Evolutionary conservation across 2,329 filamentous ascomycete genomes (phyloP).

Genomic region (Ilyonectria sp.): DNA sequence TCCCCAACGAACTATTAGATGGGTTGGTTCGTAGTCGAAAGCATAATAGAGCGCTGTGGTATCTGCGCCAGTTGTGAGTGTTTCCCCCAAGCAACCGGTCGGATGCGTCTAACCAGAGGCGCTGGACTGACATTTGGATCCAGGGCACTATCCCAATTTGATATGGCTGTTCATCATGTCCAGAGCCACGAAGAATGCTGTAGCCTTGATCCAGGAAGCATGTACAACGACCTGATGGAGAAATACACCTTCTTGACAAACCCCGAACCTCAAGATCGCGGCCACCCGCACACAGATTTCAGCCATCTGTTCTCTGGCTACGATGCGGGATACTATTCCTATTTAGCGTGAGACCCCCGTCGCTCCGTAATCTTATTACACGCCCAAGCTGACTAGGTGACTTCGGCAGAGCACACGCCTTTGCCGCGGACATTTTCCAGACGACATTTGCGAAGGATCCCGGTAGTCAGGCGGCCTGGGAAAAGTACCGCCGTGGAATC

Average conservation of each 20-base stretch:
- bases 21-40: background rate
- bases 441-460: constrained; percentile 41
- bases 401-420: constrained; percentile 37
- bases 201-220: background rate
- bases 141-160: background rate
- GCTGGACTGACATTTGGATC: background rate
- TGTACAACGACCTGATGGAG: constrained; percentile 1
- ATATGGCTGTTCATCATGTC: background rate
- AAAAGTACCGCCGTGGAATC: constrained; percentile 38
- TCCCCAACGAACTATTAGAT: background rate
- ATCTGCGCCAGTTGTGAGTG: background rate
- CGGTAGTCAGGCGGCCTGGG: constrained; percentile 38
- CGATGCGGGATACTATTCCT: constrained; percentile 49
- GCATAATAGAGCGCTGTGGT: background rate
- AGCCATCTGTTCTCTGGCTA: constrained; percentile 44
- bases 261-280: constrained; percentile 8
- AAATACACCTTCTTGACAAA: background rate
- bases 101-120: background rate
- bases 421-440: constrained; percentile 47
- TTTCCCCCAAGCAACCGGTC: background rate
- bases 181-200: background rate
- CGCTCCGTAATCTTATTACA: no score
- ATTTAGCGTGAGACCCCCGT: constrained; percentile 20
- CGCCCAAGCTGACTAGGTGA: background rate
- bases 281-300: constrained; percentile 39